A percentile compares a stretch with the other conserved stretches of the same genome.
Conservation (phyloP, 78 protist species). For the Dictyostelium brefeldianum region DNA sequence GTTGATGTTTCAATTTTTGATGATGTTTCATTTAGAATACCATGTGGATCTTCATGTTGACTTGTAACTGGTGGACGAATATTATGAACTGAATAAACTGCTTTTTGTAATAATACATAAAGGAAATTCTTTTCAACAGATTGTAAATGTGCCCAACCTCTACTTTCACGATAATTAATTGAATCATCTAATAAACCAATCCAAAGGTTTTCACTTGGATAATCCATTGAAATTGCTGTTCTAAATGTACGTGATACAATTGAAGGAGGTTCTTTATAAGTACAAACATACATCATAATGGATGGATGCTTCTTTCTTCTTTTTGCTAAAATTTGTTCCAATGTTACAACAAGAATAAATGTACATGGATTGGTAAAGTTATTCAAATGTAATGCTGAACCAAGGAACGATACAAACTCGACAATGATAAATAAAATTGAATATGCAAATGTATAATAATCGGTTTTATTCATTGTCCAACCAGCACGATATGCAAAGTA, state of each 20-base stretch:
- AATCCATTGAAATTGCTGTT: slow-evolving; percentile 77
- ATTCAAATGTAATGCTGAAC: slow-evolving; percentile 72
- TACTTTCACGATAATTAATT: slow-evolving; percentile 52
- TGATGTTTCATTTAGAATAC: slow-evolving; percentile 57
- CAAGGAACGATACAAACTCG: slow-evolving; percentile 66
- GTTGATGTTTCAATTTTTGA: slow-evolving; percentile 48
- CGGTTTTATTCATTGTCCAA: slow-evolving; percentile 70
- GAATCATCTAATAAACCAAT: slow-evolving; percentile 73
- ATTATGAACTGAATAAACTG: slow-evolving; percentile 56
- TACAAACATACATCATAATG: slow-evolving; percentile 62
- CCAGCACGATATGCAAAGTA: slow-evolving; percentile 81
- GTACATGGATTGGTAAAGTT: slow-evolving; percentile 84
- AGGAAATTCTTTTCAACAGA: slow-evolving; percentile 79
- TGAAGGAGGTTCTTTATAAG: slow-evolving; percentile 79
- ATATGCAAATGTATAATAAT: slow-evolving; percentile 21
- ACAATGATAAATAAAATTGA: slow-evolving; percentile 46
- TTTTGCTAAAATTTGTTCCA: slow-evolving; percentile 64
- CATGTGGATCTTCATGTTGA: slow-evolving; percentile 72
- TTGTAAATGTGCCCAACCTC: slow-evolving; percentile 84
- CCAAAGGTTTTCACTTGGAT: slow-evolving; percentile 71
- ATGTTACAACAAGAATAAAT: slow-evolving; percentile 62
- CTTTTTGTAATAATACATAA: slow-evolving; percentile 35
- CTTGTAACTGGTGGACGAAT: slow-evolving; percentile 47
- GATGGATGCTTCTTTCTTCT: slow-evolving; percentile 64
- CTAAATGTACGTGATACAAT: slow-evolving; percentile 78